These are phyloP conservation scores for Chytriomyces confervae DNA, from an alignment of 192 early-diverging fungal genomes.

Conservation along the genomic window DNA sequence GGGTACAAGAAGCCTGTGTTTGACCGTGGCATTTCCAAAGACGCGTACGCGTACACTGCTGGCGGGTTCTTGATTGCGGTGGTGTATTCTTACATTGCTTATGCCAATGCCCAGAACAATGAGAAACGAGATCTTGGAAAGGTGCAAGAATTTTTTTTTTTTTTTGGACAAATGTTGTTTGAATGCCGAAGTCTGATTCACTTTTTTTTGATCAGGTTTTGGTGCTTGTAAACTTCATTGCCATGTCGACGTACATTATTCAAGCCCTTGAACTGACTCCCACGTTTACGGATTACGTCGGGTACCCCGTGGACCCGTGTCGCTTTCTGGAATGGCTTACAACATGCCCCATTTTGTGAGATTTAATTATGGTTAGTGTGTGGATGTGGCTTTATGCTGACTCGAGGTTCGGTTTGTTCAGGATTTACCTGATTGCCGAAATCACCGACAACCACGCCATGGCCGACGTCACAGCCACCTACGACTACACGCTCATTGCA, in stretches of 20 bases:
- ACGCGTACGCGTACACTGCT: slow-evolving; percentile 36
- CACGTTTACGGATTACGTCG: slow-evolving; percentile 29
- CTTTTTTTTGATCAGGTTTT: slow-evolving; percentile 12
- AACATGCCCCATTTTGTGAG: slow-evolving; percentile 37
- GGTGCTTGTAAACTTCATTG: slow-evolving; percentile 25
- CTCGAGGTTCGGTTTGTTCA: background rate
- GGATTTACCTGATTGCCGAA: slow-evolving; percentile 44
- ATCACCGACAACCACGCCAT: slow-evolving; percentile 39
- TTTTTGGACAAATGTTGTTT: too few relatives aligned
- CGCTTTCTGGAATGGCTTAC: slow-evolving; percentile 32
- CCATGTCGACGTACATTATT: slow-evolving; percentile 29
- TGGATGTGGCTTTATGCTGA: background rate
- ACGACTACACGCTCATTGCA: slow-evolving; percentile 40
- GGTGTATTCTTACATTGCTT: slow-evolving; percentile 36
- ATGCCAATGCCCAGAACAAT: slow-evolving; percentile 20
- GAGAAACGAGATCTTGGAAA: slow-evolving; percentile 35
- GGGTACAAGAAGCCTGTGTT: slow-evolving; percentile 13
- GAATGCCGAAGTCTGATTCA: too few relatives aligned
- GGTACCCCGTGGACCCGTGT: slow-evolving; percentile 24
- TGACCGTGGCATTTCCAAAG: slow-evolving; percentile 37
- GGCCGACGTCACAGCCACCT: slow-evolving; percentile 19
- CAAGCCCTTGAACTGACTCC: slow-evolving; percentile 21
- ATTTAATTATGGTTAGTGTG: background rate
- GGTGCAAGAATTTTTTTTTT: too few relatives aligned
- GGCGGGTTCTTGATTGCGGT: slow-evolving; percentile 28